Evolutionary conservation across 2,329 filamentous ascomycete genomes (phyloP), one percentile per base, ranked within the genome.

Genomic region (Calonectria crousiana): DNA sequence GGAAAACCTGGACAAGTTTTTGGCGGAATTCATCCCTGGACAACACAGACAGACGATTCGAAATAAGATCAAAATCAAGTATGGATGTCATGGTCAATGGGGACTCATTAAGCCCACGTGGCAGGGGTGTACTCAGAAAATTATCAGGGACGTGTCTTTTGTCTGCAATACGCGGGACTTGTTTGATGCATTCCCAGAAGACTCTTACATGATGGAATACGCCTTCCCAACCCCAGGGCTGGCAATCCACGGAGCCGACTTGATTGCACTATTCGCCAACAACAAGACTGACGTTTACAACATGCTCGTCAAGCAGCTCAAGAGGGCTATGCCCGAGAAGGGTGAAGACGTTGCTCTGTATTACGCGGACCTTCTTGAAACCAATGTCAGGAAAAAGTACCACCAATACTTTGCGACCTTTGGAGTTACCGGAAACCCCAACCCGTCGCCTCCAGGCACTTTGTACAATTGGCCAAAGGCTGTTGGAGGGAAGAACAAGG

Each of bases 91-190:
- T 28, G 56, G 56, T 3, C 10, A n/a, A 18, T 32, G 67, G 26
- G 30, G 36, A 0, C 62, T 23, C 6, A 2, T 28, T 10, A 26
- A 49, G 8, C n/a, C 52, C 10, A 41, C 72, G 5, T 72, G 44
- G 23, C 18, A 60, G 0, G 6, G 26, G 0, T 76, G 74, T 53
- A 30, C 71, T 1, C 23, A 38, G 4, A 52, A 9, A 0, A 36
- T 66, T 13, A 72, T 76, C 6, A 69, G 69, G 4, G 72, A 77
- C 14, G 14, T 41, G 9, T 44, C 66, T 13, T 77, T 77, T 28
- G 74, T 74, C 3, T 77, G 75, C 52, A 77, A 77, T 26, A 77
- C 60, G 0, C 28, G 75, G 34, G 66, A 74, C 23, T n/a, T 75
- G 4, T 47, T 73, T 30, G 53, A 73, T 4, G 60, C 70, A 1